These are phyloP conservation scores for Cladophialophora chaetospira DNA, from an alignment of 2,329 filamentous ascomycete genomes.

Conservation along the genomic window DNA sequence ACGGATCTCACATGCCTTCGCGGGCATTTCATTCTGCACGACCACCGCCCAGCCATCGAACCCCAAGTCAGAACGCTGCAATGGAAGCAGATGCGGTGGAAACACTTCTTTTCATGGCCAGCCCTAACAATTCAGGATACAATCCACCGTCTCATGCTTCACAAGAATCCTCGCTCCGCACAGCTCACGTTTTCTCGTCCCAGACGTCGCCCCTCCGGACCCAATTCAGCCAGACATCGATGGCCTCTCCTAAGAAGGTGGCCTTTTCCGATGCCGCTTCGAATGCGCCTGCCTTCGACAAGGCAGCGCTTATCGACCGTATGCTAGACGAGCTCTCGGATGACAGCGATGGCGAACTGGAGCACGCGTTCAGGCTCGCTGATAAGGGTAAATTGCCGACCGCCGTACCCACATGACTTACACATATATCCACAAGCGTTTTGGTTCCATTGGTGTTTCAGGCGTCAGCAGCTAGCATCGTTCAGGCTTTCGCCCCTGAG, in stretches of 20 bases:
- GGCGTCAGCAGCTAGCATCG: slow-evolving; percentile 1
- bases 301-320: slow-evolving; percentile 35
- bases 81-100: slow-evolving; percentile 56
- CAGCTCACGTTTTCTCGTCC: slow-evolving; percentile 26
- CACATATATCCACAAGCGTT: neutral
- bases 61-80: slow-evolving; percentile 46
- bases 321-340: slow-evolving; percentile 36
- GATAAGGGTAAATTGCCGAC: slow-evolving; percentile 22
- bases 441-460: slow-evolving; percentile 3
- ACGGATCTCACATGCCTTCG: slow-evolving; percentile 16
- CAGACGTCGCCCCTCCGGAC: slow-evolving; percentile 29
- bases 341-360: slow-evolving; percentile 35
- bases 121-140: slow-evolving; percentile 50
- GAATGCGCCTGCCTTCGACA: slow-evolving; percentile 22
- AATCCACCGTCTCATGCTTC: slow-evolving; percentile 41
- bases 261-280: slow-evolving; percentile 28
- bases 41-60: slow-evolving; percentile 36
- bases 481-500: slow-evolving; percentile 7
- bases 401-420: slow-evolving; percentile 18
- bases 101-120: slow-evolving; percentile 54
- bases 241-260: slow-evolving; percentile 31
- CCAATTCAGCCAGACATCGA: slow-evolving; percentile 28
- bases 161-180: slow-evolving; percentile 29
- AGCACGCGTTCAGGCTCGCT: slow-evolving; percentile 28
- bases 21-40: slow-evolving; percentile 15